These are phyloP conservation scores for Cyberlindnera veronae DNA, from an alignment of 805 yeast genomes.

Conservation along the genomic window DNA sequence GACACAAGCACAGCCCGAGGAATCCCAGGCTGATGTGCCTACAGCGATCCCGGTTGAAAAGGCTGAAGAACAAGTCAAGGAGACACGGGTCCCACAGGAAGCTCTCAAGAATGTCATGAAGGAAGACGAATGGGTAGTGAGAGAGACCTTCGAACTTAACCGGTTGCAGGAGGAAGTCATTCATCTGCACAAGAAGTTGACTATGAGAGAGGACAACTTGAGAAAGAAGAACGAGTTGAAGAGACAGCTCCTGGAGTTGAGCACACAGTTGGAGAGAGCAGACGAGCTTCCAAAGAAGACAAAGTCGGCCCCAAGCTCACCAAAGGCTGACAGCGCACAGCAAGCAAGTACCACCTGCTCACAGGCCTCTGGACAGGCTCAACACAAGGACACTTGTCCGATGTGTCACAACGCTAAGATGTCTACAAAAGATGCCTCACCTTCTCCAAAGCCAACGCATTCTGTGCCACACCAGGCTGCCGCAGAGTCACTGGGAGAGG, in stretches of 20 bases:
- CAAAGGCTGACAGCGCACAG: not conserved
- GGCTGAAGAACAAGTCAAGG: not conserved
- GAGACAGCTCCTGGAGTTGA: slow-evolving; percentile 17
- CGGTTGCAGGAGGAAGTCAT: slow-evolving; percentile 33
- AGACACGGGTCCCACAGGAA: not conserved
- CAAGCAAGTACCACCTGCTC: not conserved
- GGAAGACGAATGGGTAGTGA: slow-evolving; percentile 33
- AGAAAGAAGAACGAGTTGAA: slow-evolving; percentile 32
- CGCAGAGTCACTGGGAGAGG: not conserved
- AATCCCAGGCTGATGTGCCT: too few relatives aligned
- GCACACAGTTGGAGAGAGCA: slow-evolving; percentile 10
- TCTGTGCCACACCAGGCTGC: not conserved
- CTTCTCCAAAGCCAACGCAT: not conserved
- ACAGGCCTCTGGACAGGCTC: too few relatives aligned
- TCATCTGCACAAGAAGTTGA: slow-evolving; percentile 29
- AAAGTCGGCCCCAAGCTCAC: slow-evolving; percentile 3
- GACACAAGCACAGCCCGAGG: too few relatives aligned
- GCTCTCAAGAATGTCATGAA: too few relatives aligned
- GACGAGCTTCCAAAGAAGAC: slow-evolving; percentile 13
- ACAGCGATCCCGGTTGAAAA: too few relatives aligned
- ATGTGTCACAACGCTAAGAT: slow-evolving; percentile 1
- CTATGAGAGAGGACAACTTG: slow-evolving; percentile 34
- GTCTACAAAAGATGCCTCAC: not conserved
- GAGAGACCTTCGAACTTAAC: slow-evolving; percentile 34
- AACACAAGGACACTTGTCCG: not conserved